Evolutionary conservation across 257 asterid species (phyloP).

Genomic region (Solanum chiquidenum): DNA sequence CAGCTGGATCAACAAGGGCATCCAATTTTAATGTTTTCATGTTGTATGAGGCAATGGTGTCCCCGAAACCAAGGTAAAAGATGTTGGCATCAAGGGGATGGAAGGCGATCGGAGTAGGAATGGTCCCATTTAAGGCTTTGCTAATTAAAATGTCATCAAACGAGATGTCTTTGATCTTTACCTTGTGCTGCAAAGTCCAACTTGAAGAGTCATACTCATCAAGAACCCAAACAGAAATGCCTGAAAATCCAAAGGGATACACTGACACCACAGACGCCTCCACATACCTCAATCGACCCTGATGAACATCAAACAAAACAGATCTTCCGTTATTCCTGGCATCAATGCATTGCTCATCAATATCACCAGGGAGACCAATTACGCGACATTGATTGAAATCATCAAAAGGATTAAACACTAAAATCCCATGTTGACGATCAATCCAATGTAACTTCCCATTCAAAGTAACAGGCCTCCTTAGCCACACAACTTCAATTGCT

Average conservation of each 20-base stretch:
- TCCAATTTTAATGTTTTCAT: neutral
- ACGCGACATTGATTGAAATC: neutral
- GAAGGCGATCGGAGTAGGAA: conserved; percentile 1
- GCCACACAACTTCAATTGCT: neutral
- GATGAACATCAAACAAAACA: neutral
- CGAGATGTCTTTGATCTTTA: neutral
- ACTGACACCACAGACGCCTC: neutral
- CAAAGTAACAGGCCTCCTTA: neutral
- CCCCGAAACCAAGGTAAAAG: conserved; percentile 1
- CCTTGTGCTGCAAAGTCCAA: neutral
- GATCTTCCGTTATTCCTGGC: neutral
- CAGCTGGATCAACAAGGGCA: neutral
- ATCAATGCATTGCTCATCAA: neutral
- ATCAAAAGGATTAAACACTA: neutral
- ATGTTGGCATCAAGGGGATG: neutral
- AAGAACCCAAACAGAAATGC: neutral
- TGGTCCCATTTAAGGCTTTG: neutral
- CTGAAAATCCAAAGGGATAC: neutral
- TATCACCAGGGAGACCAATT: neutral
- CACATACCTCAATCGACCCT: neutral
- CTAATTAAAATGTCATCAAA: neutral
- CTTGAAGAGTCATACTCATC: neutral
- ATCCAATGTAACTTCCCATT: conserved; percentile 3
- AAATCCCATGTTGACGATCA: neutral
- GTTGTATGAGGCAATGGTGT: neutral